Evolutionary conservation across 2,329 filamentous ascomycete species (phyloP), one percentile per base, ranked within the genome.

Genomic region (Trichoderma endophyticum): DNA sequence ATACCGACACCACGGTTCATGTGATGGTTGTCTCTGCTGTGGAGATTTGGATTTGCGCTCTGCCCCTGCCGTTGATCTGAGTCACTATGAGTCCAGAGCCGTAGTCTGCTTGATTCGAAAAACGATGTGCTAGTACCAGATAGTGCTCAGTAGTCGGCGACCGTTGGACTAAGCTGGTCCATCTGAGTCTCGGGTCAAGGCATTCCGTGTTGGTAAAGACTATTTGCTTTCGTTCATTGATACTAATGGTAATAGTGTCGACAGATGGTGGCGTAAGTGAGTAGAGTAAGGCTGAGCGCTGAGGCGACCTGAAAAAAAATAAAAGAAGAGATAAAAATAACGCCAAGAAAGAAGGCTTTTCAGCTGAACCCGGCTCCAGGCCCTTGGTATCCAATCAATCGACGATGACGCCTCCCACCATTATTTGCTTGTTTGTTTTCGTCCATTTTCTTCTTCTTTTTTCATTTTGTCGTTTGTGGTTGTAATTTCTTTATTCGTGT

Each of bases 331-430:
- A 26, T 54, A 56, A 43, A 57, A 32, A 57, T 21, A 43, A 57
- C n/a, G 59, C 60, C 68, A 64, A 71, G 68, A 36, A 12, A 51
- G 14, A 32, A 63, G 68, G 68, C 68, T 68, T 43, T 43, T 68
- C 34, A 68, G 65, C 65, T 68, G 65, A 60, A 21, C 36, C 34
- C 26, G 36, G 34, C 56, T 36, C 68, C 68, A 71, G 21, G 24
- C 26, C 30, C 59, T 57, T 48, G 68, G 68, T 71, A 71, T 32
- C 68, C 68, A 71, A 71, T 71, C 59, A 51, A 64, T 48, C n/a
- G 60, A 48, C 36, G 18, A 59, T n/a, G 39, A n/a, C 3, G 12
- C 24, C 18, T 59, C 34, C 39, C 28, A 14, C 54, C 15, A 51
- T 68, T 18, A 30, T 54, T 71, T 32, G 14, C 28, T 34, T 48